Conservation (phyloP, 2,329 filamentous ascomycete species). For the Hirsutella rhossiliensis region DNA sequence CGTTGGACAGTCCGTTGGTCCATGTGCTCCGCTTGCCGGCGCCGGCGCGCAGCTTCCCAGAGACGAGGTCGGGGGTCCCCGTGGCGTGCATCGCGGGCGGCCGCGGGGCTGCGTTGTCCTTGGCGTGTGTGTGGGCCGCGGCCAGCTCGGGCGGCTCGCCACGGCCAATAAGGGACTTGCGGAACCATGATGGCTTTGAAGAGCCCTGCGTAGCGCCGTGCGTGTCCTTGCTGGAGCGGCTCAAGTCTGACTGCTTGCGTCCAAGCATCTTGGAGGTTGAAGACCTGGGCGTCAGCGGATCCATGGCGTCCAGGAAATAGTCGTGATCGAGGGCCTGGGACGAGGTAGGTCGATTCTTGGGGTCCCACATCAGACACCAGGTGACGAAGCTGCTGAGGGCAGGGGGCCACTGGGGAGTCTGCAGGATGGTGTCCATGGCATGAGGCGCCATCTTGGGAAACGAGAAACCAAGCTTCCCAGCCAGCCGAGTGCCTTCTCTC, state of each 20-base stretch:
- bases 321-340: conserved; percentile 91
- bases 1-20: conserved; percentile 70
- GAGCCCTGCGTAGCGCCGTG: conserved; percentile 45
- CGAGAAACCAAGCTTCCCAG: conserved; percentile 93
- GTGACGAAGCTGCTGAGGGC: conserved; percentile 88
- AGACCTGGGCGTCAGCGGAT: conserved; percentile 85
- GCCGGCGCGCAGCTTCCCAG: conserved; percentile 25
- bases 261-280: conserved; percentile 74
- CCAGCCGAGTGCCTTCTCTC: conserved; percentile 86
- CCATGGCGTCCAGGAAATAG: conserved; percentile 85
- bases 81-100: conserved; percentile 31
- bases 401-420: conserved; percentile 80
- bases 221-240: conserved; percentile 52
- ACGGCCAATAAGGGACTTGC: conserved; percentile 81
- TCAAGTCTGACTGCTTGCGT: conserved; percentile 80
- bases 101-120: conserved; percentile 32
- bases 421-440: conserved; percentile 87
- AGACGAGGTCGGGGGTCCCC: conserved; percentile 26
- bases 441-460: conserved; percentile 99
- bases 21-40: conserved; percentile 82
- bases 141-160: conserved; percentile 57
- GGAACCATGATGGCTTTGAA: conserved; percentile 91
- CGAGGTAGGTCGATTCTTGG: conserved; percentile 80
- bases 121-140: conserved; percentile 29
- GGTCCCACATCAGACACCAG: conserved; percentile 99